Base-by-base conservation (phyloP, 2,329 filamentous ascomycete genomes). In the Penicillium sp. region DNA sequence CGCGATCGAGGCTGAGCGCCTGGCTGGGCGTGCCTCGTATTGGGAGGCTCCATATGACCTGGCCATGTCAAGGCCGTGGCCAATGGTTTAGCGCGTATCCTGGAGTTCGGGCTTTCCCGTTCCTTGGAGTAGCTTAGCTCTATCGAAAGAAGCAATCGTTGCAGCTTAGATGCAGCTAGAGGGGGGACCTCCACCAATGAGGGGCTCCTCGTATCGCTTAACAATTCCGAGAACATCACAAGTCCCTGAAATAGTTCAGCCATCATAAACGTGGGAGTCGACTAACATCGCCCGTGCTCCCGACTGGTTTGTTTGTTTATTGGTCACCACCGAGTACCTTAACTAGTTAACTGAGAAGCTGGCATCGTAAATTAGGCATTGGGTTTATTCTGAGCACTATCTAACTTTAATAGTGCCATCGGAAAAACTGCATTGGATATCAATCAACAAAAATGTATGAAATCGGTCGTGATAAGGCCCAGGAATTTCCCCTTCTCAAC, bases 401-500 rank as follows among this genome's bases (percentile, higher is more conserved):
- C 39, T 31, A 31, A 31, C 7, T 31, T 18, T 10, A 40, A 40
- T 18, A 40, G 16, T 18, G 37, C n/a, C 39, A n/a, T 19, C 10
- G 16, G 11, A 46, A 10, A 7, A 46, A 46, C 22, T 46, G 11
- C 14, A 46, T 31, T n/a, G 24, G 43, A 14, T 46, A 46, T 46
- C 16, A 46, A 10, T 46, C 7, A 31, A 27, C 7, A 31, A 27
- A 31, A 14, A 10, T 14, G 43, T 31, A 46, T 46, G 14, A 46
- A 11, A n/a, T n/a, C 2, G 27, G 22, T 31, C 16, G 24, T 46
- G 13, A 46, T 46, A 24, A 44, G 41, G 13, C 6, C 6, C 41
- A 16, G 6, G 22, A 44, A 10, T 3, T n/a, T 24, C 18, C 19
- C 31, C 6, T 24, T 13, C 58, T 70, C 64, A 78, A 13, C 75